A percentile compares a stretch with the other conserved stretches of the same genome.
These are phyloP conservation scores for Westerdykella aurantiaca DNA, from an alignment of 2,329 filamentous ascomycete species.

Conservation along the genomic window DNA sequence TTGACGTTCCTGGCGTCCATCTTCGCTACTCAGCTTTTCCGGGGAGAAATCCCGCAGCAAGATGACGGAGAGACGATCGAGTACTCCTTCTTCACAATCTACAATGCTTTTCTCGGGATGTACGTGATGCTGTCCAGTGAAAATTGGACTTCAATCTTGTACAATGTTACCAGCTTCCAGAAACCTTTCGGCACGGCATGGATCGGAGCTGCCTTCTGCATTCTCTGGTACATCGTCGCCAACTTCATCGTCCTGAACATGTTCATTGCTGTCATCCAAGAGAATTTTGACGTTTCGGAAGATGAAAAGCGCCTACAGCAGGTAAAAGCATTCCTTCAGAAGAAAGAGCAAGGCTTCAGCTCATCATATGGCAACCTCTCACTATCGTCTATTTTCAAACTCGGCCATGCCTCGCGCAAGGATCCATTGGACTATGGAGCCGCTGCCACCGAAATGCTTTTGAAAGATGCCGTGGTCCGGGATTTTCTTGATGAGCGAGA, in stretches of 20 bases:
- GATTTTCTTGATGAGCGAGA: constrained; percentile 81
- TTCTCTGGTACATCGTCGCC: constrained; percentile 90
- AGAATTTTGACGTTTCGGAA: constrained; percentile 97
- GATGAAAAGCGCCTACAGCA: constrained; percentile 97
- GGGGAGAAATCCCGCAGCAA: constrained; percentile 67
- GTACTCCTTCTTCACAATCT: constrained; percentile 83
- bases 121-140: constrained; percentile 95
- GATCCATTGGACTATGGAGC: constrained; percentile 90
- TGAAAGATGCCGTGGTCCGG: constrained; percentile 90
- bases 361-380: constrained; percentile 65
- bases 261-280: constrained; percentile 99
- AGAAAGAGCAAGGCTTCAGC: constrained; percentile 71
- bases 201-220: constrained; percentile 86
- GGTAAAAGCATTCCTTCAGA: constrained; percentile 87
- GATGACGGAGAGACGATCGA: constrained; percentile 60
- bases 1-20: constrained; percentile 92
- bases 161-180: constrained; percentile 69
- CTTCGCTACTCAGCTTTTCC: constrained; percentile 87
- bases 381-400: constrained; percentile 58
- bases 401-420: constrained; percentile 57
- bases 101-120: constrained; percentile 95
- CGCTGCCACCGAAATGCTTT: constrained; percentile 88
- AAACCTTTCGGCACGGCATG: constrained; percentile 66
- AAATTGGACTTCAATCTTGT: constrained; percentile 87
- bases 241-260: constrained; percentile 98